Percentiles rank a stretch among this genome's conserved stretches.
Evolutionary conservation across 805 yeast species (phyloP).

Genomic region (Sugiyamaella marilandica): DNA sequence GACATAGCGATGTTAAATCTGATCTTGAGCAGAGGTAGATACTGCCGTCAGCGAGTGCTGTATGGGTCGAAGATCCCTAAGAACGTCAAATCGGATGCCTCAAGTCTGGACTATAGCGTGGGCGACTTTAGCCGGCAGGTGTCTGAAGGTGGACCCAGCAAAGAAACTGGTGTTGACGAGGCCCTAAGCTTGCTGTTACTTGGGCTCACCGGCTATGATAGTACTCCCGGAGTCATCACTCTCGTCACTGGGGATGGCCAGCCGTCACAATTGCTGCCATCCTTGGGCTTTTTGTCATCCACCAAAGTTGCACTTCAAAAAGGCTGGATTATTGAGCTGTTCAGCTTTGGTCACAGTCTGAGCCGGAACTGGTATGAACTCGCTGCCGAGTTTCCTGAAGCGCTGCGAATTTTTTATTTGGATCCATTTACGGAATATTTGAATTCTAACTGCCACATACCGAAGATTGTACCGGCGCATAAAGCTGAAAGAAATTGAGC

Average conservation of each 20-base stretch:
- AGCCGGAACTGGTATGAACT: conserved; percentile 10
- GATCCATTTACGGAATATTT: conserved; percentile 9
- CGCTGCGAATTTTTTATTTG: conserved; percentile 9
- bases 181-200: neutral
- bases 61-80: conserved; percentile 2
- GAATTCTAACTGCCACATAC: no score
- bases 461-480: no score
- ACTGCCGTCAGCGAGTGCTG: neutral
- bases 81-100: neutral
- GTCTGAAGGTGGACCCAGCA: neutral
- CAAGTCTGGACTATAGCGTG: neutral
- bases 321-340: conserved; percentile 18
- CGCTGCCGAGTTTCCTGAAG: neutral
- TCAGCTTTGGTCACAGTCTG: conserved; percentile 8
- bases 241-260: conserved; percentile 19
- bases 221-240: conserved; percentile 1
- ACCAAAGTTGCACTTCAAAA: conserved; percentile 6
- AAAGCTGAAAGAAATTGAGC: no score
- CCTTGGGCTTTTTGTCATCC: conserved; percentile 7
- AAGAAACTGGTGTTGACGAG: conserved; percentile 17
- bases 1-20: conserved; percentile 7
- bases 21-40: conserved; percentile 12
- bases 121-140: neutral
- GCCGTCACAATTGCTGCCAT: conserved; percentile 1
- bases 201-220: neutral